Base-by-base conservation (phyloP, 2,329 filamentous ascomycete species). In the Claviceps purpurea region DNA sequence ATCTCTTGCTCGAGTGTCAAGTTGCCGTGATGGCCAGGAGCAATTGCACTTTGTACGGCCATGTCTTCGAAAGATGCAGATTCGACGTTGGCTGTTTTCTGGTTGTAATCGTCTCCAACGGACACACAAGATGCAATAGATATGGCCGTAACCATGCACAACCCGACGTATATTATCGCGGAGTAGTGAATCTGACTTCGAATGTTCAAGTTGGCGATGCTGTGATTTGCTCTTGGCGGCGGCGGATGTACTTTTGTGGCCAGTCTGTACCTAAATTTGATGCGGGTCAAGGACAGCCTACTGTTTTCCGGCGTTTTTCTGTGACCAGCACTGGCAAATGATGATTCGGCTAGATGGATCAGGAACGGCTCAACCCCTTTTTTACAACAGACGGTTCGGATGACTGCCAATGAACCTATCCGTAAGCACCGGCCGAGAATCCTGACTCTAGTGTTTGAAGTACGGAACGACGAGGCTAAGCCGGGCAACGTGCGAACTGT, bases 1-100 rank as follows among this genome's bases (percentile, higher is more conserved):
- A 79, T 78, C 61, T 95, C 88, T 70, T 98, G 83, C 56, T 96
- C 90, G 3, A 81, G 68, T n/a, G 90, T 96, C 54, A 98, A 75
- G 59, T 87, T 95, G 54, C 88, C 89, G 51, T 89, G 79, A 55
- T 89, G 82, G 50, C 93, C 93, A 40, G 84, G 78, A 45, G 76
- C 77, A 22, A 63, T 55, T 59, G 24, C 24, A 26, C 24, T 75
- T 67, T 24, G 61, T 46, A 43, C 24, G 24, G 72, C 60, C 74
- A 76, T 75, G 37, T 42, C 56, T 54, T 59, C 55, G 16, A 60
- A 16, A 22, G 16, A 10, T 11, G 38, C 6, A 22, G n/a, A 24
- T 22, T 44, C 44, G n/a, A 49, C 10, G 38, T 49, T 18, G 18
- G 13, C 26, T 22, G 30, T n/a, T 13, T 18, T 13, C 26, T 47